Base-by-base conservation (phyloP, 169 alveolate species). In the Prorocentrum cordatum region DNA sequence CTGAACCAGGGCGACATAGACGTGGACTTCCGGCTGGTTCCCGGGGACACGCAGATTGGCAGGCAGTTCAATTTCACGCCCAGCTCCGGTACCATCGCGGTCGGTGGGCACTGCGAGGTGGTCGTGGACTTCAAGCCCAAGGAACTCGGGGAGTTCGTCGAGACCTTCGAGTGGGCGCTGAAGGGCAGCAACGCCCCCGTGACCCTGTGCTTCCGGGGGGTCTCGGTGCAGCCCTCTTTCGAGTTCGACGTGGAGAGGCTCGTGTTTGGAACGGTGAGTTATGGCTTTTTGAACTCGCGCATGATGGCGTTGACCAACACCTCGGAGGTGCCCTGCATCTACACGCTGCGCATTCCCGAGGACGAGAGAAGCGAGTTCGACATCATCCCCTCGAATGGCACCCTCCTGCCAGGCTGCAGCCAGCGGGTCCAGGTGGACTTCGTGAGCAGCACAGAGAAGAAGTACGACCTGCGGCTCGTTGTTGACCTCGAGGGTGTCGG, bases 231-330 rank as follows among this genome's bases (percentile, higher is more conserved):
- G 7, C 98, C 98, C 18, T 93, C 96, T 45, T 95, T 96, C 90
- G 94, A 94, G 72, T 95, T 95, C 92, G 95, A 96, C 83, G 96
- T 93, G 42, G 97, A 95, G 72, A 88, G 94, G 89, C 95, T 97
- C 58, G 95, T 96, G 85, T 97, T 96, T 87, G 98, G 97, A 36
- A 92, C 94, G 77, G 98, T 97, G 77, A 82, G 90, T 68, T 95
- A 95, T 91, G 96, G 97, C 47, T 96, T 96, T 93, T 95, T 96
- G 50, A 94, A 94, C 82, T 94, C 94, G 50, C 94, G 96, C 93
- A 93, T 94, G 20, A 94, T 96, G 10, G 92, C 94, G 38, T 91
- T 96, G 73, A 95, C 95, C 20, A 97, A 97, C 93, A 95, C 96
- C 54, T 93, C 97, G 33, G 96, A 96, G 90, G 90, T 82, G 33